These are phyloP conservation scores for Cnidoscolus chayamansa DNA, from an alignment of 441 rosid genomes.

Conservation along the genomic window DNA sequence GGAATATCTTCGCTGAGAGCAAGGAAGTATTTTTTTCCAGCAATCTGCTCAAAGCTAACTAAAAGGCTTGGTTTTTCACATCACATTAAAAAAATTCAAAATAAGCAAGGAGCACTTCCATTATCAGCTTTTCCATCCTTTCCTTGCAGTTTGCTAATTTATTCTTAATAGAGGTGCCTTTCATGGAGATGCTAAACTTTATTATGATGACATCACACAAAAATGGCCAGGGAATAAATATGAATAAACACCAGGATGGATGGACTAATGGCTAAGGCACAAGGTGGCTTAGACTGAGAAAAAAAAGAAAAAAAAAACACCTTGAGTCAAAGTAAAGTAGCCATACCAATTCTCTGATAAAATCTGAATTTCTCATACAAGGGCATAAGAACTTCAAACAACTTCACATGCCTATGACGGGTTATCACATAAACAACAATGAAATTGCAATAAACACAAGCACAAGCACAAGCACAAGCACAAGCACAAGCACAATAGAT, in stretches of 20 bases:
- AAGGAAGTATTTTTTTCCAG: too few relatives aligned
- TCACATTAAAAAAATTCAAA: background rate
- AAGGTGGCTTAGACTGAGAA: background rate
- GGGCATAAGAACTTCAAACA: background rate
- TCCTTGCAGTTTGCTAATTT: background rate
- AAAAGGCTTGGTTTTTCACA: too few relatives aligned
- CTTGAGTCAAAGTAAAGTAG: background rate
- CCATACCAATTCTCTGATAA: background rate
- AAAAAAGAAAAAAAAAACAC: background rate
- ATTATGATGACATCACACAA: background rate
- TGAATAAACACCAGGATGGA: background rate
- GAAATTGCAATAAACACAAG: background rate
- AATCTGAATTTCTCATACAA: background rate
- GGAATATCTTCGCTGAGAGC: too few relatives aligned
- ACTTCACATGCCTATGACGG: background rate
- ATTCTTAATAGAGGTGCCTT: background rate
- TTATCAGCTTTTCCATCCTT: background rate
- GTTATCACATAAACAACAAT: background rate
- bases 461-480: background rate
- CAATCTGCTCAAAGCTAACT: too few relatives aligned
- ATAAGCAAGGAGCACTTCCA: conserved; percentile 6
- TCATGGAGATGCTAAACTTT: background rate
- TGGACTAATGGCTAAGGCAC: background rate
- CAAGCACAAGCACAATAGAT: background rate
- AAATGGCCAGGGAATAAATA: background rate